These are phyloP conservation scores for Euphorbia schlechtendalii DNA, from an alignment of 441 rosid species.

Conservation along the genomic window DNA sequence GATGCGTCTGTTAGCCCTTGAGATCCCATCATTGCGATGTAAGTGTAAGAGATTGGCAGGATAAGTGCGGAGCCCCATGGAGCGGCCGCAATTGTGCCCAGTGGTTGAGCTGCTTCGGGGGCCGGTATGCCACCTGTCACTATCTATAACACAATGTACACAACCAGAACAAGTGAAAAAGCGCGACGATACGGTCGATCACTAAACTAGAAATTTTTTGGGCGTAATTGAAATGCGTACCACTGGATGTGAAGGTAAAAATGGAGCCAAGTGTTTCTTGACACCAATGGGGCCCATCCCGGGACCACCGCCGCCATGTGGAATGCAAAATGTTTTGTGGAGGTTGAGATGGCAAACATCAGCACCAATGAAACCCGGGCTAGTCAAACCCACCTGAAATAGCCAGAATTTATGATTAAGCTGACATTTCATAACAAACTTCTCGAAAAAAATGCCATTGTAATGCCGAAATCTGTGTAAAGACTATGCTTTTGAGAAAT, in stretches of 20 bases:
- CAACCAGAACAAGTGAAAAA: too few species aligned
- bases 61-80: slow-evolving; percentile 99
- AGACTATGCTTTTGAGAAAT: neutral
- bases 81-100: slow-evolving; percentile 92
- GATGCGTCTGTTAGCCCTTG: slow-evolving; percentile 93
- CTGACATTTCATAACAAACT: too few species aligned
- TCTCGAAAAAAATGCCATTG: too few species aligned
- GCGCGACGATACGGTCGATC: too few species aligned
- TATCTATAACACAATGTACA: slow-evolving; percentile 37
- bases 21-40: slow-evolving; percentile 98
- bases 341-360: slow-evolving; percentile 98
- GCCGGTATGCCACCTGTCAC: slow-evolving; percentile 84
- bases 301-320: slow-evolving; percentile 98
- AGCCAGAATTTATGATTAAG: slow-evolving; percentile 19
- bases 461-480: neutral
- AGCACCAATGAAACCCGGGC: slow-evolving; percentile 96
- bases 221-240: slow-evolving; percentile 35
- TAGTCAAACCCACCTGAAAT: slow-evolving; percentile 86
- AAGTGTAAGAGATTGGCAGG: slow-evolving; percentile 86
- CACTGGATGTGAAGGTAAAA: slow-evolving; percentile 93
- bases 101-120: slow-evolving; percentile 55
- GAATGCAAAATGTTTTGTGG: slow-evolving; percentile 96
- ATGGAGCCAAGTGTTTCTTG: slow-evolving; percentile 91
- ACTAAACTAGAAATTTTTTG: too few species aligned
- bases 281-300: slow-evolving; percentile 99